Evolutionary conservation across 1,284 basidiomycete species (phyloP).

Genomic region (Takashimella koratensis): DNA sequence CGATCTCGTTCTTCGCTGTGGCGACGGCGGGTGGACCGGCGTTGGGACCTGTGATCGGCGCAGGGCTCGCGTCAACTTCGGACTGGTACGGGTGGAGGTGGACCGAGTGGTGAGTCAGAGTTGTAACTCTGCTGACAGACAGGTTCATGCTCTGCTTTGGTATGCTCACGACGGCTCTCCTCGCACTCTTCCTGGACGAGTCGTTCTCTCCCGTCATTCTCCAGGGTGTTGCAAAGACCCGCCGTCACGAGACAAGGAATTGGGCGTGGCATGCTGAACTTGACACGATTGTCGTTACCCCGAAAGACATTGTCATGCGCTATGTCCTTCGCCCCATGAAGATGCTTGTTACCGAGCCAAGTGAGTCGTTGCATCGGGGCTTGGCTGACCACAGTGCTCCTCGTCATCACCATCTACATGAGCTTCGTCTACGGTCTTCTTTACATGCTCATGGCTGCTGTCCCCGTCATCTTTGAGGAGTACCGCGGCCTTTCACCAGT

Average conservation of each 20-base stretch:
- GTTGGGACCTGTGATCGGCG: conserved; percentile 16
- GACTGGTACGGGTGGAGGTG: conserved; percentile 18
- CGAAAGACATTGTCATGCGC: conserved; percentile 13
- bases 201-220: conserved; percentile 19
- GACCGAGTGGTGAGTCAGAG: conserved; percentile 14
- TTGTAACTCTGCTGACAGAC: not conserved
- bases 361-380: not conserved
- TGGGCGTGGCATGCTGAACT: conserved; percentile 19
- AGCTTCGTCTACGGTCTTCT: conserved; percentile 23
- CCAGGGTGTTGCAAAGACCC: conserved; percentile 5
- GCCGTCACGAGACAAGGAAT: conserved; percentile 12
- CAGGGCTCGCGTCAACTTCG: conserved; percentile 8
- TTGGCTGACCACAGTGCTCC: conserved; percentile 8
- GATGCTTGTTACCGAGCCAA: conserved; percentile 23
- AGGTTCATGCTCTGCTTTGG: conserved; percentile 20
- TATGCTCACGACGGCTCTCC: conserved; percentile 7
- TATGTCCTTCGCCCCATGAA: conserved; percentile 19
- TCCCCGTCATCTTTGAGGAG: conserved; percentile 23
- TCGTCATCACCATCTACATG: conserved; percentile 23
- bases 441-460: conserved; percentile 25
- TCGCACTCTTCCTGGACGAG: conserved; percentile 17
- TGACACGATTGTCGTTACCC: conserved; percentile 13
- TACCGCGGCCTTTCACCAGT: conserved; percentile 12
- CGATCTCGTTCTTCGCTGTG: conserved; percentile 12
- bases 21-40: conserved; percentile 16